phyloP scores from a whole-genome alignment of 371 early-diverging fungal species.

The Sporodiniella umbellata region DNA sequence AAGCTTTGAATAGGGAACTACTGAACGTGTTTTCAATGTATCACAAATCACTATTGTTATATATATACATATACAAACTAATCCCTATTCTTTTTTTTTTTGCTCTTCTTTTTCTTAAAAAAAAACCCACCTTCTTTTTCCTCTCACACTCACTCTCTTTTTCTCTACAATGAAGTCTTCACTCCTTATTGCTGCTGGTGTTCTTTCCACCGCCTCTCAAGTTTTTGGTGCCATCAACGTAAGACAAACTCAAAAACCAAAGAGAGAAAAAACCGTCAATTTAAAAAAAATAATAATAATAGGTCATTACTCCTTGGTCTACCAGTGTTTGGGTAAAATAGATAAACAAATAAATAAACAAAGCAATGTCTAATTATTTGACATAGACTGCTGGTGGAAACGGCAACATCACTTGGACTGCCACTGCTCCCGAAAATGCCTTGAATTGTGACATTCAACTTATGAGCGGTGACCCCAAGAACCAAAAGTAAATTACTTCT shows the following conservation, averaged over 20 bases:
- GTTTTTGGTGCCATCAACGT: slow-evolving; percentile 23
- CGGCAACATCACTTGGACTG: slow-evolving; percentile 44
- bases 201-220: slow-evolving; percentile 20
- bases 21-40: slow-evolving; percentile 27
- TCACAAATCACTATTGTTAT: slow-evolving; percentile 17
- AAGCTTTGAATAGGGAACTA: neutral
- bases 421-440: slow-evolving; percentile 24
- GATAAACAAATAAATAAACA: neutral
- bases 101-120: slow-evolving; percentile 1
- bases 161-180: slow-evolving; percentile 21
- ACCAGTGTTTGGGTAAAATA: slow-evolving; percentile 34
- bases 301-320: slow-evolving; percentile 46
- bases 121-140: slow-evolving; percentile 7
- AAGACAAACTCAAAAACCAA: slow-evolving; percentile 1
- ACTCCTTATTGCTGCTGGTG: slow-evolving; percentile 13
- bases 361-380: neutral
- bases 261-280: neutral
- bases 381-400: slow-evolving; percentile 36
- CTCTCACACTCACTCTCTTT: slow-evolving; percentile 10
- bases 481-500: slow-evolving; percentile 31
- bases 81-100: neutral
- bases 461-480: slow-evolving; percentile 37
- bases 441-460: slow-evolving; percentile 41
- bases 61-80: neutral
- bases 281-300: neutral